A percentile compares a stretch with the other conserved stretches of the same genome.
Evolutionary conservation across 345 rosid genomes (phyloP).

Genomic region (Bruguiera gymnorhiza): DNA sequence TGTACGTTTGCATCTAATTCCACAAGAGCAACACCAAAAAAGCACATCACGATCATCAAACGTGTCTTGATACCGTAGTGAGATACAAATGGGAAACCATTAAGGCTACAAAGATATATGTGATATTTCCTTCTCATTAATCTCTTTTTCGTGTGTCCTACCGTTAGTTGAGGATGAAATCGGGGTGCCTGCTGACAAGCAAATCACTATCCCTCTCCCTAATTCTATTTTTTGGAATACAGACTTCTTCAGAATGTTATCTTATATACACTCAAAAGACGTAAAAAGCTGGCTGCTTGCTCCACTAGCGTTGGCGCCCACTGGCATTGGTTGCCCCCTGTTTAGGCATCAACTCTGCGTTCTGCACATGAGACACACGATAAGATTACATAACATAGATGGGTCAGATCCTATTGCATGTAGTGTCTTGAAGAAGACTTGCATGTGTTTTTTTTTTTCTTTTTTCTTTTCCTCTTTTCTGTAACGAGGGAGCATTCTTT

Average conservation of each 20-base stretch:
- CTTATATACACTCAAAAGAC: neutral
- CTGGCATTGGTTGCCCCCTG: neutral
- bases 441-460: too few relatives aligned
- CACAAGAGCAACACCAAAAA: neutral
- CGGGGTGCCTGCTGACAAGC: constrained; percentile 17
- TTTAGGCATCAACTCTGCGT: neutral
- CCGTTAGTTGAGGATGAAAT: neutral
- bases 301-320: neutral
- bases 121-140: neutral
- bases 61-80: constrained; percentile 7
- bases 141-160: neutral
- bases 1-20: constrained; percentile 22
- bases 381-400: too few relatives aligned
- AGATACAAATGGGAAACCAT: constrained; percentile 11
- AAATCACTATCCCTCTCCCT: constrained; percentile 8
- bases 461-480: too few relatives aligned
- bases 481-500: too few relatives aligned
- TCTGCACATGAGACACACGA: too few relatives aligned
- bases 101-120: neutral
- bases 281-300: neutral
- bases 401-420: too few relatives aligned
- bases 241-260: neutral
- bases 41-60: neutral
- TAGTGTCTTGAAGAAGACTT: too few relatives aligned
- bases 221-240: neutral